Evolutionary conservation across 371 early-diverging fungal genomes (phyloP), one percentile per base, ranked within the genome.

Genomic region (Modicella reniformis): DNA sequence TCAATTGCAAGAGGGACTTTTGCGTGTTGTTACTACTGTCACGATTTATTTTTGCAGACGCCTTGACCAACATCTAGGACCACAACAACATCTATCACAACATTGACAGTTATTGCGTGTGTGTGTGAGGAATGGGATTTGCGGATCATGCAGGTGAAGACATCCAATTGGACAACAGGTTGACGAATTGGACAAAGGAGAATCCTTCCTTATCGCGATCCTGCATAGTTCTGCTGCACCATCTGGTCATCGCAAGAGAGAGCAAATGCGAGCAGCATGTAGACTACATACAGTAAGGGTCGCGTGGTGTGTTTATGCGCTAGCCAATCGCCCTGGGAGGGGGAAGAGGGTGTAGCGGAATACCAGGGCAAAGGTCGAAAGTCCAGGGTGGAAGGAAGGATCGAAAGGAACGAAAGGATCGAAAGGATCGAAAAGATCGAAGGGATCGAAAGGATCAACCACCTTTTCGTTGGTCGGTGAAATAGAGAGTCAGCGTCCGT

Each of bases 141-240:
- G 17, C 50, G 25, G 48, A 25, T 26, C 50, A 50, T 26, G 23
- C 28, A 28, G 28, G 17, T 50, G 44, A 17, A 19, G 44, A 17
- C 12, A 44, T 44, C 17, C 17, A 3, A 44, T 44, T 44, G 44
- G 44, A 10, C 44, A 44, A 17, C 17, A 19, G 17, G 19, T 10
- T 10, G 17, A 17, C 17, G 17, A 17, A 28, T 26, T 50, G 50
- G 50, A 28, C 4, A 26, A 26, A 17, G 50, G 28, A 50, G 28
- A 17, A 13, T 13, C 3, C 26, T 50, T 13, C 32, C 21, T 29
- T 53, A 53, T 53, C 32, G 32, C 53, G 53, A 53, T 53, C 53
- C 32, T 53, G 53, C 53, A 53, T 53, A 15, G 28, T 53, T 2
- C 32, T 53, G 28, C 28, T 53, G 44, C 44, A 44, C 44, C 44